phyloP scores from a whole-genome alignment of 805 yeast species.

The Ogataea degrootiae region DNA sequence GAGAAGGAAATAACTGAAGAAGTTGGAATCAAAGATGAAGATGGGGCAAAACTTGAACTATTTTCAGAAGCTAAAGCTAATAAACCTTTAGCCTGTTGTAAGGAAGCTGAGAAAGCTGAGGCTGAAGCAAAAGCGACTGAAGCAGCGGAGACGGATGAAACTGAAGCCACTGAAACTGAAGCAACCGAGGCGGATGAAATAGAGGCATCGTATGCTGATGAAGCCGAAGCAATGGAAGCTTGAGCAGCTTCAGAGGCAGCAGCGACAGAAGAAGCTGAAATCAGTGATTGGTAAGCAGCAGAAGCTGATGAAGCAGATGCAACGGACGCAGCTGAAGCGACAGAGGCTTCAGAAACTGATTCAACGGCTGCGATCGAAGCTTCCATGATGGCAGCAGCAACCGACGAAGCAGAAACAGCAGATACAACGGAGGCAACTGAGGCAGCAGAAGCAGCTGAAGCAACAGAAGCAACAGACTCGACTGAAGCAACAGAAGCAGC shows the following conservation, averaged over 20 bases:
- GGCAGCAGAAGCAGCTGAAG: conserved; percentile 7
- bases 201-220: conserved; percentile 2
- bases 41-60: conserved; percentile 30
- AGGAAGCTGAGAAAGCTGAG: conserved; percentile 14
- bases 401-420: conserved; percentile 29
- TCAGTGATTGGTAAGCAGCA: conserved; percentile 15
- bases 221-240: conserved; percentile 8
- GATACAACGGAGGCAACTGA: conserved; percentile 16
- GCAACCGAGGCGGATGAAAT: conserved; percentile 7
- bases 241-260: conserved; percentile 17
- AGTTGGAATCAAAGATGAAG: conserved; percentile 2
- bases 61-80: conserved; percentile 30
- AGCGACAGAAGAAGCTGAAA: conserved; percentile 13
- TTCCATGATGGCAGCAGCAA: conserved; percentile 32
- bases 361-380: conserved; percentile 25
- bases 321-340: conserved; percentile 18
- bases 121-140: conserved; percentile 13
- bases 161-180: conserved; percentile 5
- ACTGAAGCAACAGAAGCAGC: conserved; percentile 20
- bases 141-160: conserved; percentile 7
- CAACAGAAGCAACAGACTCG: conserved; percentile 14
- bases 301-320: conserved; percentile 15
- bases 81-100: conserved; percentile 32
- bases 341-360: conserved; percentile 19
- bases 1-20: conserved; percentile 7